Percentiles rank a stretch among this genome's conserved stretches.
phyloP scores from a whole-genome alignment of 257 asterid species.

The Sherardia arvensis region DNA sequence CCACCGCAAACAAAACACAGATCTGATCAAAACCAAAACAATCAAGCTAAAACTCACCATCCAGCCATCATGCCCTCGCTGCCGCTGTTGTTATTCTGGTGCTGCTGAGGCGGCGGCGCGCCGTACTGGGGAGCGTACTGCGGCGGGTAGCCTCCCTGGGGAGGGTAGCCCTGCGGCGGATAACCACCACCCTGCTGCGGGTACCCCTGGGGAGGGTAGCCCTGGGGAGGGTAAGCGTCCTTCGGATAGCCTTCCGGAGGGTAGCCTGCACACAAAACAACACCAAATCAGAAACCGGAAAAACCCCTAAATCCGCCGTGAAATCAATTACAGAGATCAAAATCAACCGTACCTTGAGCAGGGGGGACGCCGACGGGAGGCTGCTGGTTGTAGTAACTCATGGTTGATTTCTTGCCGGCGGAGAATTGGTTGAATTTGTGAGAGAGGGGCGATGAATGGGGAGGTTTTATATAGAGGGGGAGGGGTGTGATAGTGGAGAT shows the following conservation, averaged over 20 bases:
- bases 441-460: not conserved
- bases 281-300: not conserved
- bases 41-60: constrained; percentile 17
- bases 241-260: constrained; percentile 33
- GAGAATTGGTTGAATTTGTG: not conserved
- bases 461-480: not conserved
- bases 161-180: constrained; percentile 28
- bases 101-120: constrained; percentile 33
- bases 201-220: constrained; percentile 40
- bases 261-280: constrained; percentile 23
- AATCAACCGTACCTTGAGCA: constrained; percentile 23
- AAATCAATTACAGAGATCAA: not conserved
- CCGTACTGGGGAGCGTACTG: constrained; percentile 37
- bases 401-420: constrained; percentile 4
- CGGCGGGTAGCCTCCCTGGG: constrained; percentile 33
- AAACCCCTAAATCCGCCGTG: not conserved
- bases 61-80: constrained; percentile 30
- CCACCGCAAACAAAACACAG: not conserved
- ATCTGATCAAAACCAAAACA: not conserved
- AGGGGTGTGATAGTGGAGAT: not conserved
- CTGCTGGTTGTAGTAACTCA: constrained; percentile 37
- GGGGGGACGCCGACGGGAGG: constrained; percentile 33
- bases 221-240: constrained; percentile 36
- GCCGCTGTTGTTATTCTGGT: constrained; percentile 14
- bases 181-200: constrained; percentile 22